Base-by-base conservation (phyloP, 208 protist species). In the Trypanosoma congolense region DNA sequence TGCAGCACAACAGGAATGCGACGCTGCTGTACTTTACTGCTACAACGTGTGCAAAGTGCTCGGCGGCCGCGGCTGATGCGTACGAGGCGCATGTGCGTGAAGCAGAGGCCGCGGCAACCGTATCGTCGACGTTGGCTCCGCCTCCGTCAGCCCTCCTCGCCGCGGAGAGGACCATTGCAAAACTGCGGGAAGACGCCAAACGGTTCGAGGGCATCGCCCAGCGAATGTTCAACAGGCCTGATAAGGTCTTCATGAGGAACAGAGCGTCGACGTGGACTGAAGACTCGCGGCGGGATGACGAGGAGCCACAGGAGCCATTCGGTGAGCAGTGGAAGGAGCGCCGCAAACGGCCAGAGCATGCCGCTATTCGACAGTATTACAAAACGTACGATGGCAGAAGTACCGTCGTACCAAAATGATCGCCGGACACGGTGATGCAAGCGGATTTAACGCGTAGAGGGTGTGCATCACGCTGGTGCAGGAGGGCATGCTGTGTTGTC, bases 1-100 rank as follows among this genome's bases (percentile, higher is more conserved):
- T 66, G 28, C 52, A 49, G 12, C 55, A 72, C 54, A 79, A 79
- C 55, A 46, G 43, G 2, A 70, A 71, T 31, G 80, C 80, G 0
- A 80, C 79, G 2, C 52, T 92, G 24, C 50, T 83, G 2, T 92
- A 75, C 59, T 78, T 92, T 47, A 88, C 84, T 9, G 70, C 84
- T 3, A 78, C 59, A n/a, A 92, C 84, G 10, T 82, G 71, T 33
- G 63, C 75, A 14, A 24, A 47, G 8, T 82, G 74, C 47, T 60
- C 70, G 22, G 44, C 53, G 3, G 71, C 78, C 14, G 53, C 88
- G 21, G 84, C 80, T 25, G 65, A 70, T 1, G 65, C 78, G 28
- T 87, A 92, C 48, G 84, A 83, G 49, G 56, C 40, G 10, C 77
- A 83, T 57, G 46, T 88, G 4, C 33, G 43, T n/a, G 45, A 67